phyloP scores from a whole-genome alignment of 2,329 filamentous ascomycete species.

The Lachnellula cervina region DNA sequence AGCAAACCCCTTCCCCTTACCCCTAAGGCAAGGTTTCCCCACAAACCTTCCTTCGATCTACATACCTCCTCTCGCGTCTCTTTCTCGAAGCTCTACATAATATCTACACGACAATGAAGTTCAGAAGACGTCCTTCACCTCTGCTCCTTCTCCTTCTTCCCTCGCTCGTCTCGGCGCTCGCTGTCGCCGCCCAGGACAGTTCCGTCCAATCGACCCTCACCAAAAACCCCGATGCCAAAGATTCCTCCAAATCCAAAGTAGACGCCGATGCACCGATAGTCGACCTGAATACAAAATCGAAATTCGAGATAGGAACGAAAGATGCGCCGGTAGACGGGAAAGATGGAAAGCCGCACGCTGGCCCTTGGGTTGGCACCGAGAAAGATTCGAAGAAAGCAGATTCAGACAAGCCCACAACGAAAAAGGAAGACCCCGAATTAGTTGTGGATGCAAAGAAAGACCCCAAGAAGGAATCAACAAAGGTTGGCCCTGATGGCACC shows the following conservation, averaged over 20 bases:
- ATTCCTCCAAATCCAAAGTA: slow-evolving; percentile 7
- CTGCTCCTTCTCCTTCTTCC: slow-evolving; percentile 58
- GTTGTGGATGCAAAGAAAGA: slow-evolving; percentile 41
- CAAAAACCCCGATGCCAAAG: slow-evolving; percentile 20
- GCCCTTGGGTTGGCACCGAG: slow-evolving; percentile 67
- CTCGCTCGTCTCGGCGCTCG: slow-evolving; percentile 44
- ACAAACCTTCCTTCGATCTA: not conserved
- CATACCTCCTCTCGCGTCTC: slow-evolving; percentile 1
- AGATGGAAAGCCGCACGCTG: slow-evolving; percentile 89
- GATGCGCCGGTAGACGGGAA: slow-evolving; percentile 87
- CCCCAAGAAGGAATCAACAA: slow-evolving; percentile 48
- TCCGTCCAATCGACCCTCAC: slow-evolving; percentile 14
- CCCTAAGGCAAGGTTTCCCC: not conserved
- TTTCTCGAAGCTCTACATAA: not conserved
- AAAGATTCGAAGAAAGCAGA: slow-evolving; percentile 44
- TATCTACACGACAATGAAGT: slow-evolving; percentile 46
- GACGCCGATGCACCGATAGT: slow-evolving; percentile 19
- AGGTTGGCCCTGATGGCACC: slow-evolving; percentile 52
- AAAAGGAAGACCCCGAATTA: slow-evolving; percentile 32
- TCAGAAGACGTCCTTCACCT: slow-evolving; percentile 49
- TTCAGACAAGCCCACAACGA: slow-evolving; percentile 37
- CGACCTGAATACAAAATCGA: slow-evolving; percentile 31
- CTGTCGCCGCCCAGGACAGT: slow-evolving; percentile 24
- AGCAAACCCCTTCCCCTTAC: not conserved
- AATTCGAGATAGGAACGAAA: slow-evolving; percentile 51